Conservation (phyloP, 2,329 filamentous ascomycete genomes). For the Dactylellina haptotyla region DNA sequence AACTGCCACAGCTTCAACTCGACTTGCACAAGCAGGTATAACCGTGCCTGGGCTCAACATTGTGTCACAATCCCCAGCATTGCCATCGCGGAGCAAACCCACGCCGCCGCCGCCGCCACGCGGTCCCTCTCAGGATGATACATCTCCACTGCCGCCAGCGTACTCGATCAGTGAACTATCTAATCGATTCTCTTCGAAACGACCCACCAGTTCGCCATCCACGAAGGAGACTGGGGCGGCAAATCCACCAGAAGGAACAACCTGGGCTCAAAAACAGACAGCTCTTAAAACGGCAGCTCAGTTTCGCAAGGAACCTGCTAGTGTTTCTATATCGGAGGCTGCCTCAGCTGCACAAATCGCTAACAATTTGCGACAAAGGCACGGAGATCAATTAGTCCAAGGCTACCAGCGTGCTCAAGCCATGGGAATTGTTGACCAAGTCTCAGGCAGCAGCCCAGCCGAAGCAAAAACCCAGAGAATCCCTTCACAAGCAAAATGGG, state of each 20-base stretch:
- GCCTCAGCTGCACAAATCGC: constrained; percentile 70
- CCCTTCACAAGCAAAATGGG: constrained; percentile 24
- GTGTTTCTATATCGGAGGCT: constrained; percentile 70
- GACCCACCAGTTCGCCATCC: constrained; percentile 56
- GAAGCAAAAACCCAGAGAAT: constrained; percentile 13
- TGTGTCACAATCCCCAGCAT: constrained; percentile 62
- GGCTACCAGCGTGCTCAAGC: constrained; percentile 69
- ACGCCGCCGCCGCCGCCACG: constrained; percentile 55
- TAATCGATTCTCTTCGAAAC: constrained; percentile 63
- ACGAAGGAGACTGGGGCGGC: constrained; percentile 29
- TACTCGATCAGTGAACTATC: constrained; percentile 74
- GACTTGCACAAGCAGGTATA: constrained; percentile 78
- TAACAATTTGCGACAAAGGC: constrained; percentile 75
- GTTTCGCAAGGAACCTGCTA: constrained; percentile 71
- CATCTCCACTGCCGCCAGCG: constrained; percentile 63
- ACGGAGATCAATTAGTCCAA: constrained; percentile 73
- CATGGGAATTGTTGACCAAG: constrained; percentile 52
- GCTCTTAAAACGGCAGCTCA: constrained; percentile 71
- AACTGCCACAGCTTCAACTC: constrained; percentile 67
- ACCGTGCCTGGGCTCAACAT: constrained; percentile 83
- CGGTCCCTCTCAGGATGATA: constrained; percentile 38
- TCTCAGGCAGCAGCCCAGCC: not conserved
- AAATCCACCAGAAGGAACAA: constrained; percentile 67
- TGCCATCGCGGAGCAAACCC: constrained; percentile 57
- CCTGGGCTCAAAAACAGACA: constrained; percentile 71